Percentiles rank a stretch among this genome's conserved stretches.
These are phyloP conservation scores for Westerdykella ornata DNA, from an alignment of 2,329 filamentous ascomycete species.

Conservation along the genomic window DNA sequence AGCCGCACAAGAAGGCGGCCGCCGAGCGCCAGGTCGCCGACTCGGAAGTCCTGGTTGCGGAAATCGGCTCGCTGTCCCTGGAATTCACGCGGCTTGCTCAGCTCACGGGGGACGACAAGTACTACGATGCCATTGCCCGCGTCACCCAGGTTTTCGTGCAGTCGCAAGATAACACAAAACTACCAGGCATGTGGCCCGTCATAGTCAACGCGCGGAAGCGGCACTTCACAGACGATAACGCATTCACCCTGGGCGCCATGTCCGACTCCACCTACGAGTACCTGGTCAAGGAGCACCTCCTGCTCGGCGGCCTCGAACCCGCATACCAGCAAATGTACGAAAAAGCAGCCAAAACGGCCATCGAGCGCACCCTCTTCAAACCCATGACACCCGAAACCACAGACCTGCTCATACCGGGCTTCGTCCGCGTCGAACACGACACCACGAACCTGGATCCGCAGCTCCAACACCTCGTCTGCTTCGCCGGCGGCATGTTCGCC, in stretches of 20 bases:
- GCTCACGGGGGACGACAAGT: slow-evolving; percentile 41
- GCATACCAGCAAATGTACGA: slow-evolving; percentile 54
- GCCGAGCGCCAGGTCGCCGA: slow-evolving; percentile 38
- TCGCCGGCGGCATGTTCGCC: slow-evolving; percentile 57
- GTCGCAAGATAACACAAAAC: slow-evolving; percentile 39
- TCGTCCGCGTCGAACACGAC: slow-evolving; percentile 32
- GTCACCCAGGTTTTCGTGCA: slow-evolving; percentile 39
- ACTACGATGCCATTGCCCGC: slow-evolving; percentile 42
- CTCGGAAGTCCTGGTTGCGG: slow-evolving; percentile 39
- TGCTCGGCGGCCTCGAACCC: slow-evolving; percentile 42
- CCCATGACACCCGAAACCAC: slow-evolving; percentile 44
- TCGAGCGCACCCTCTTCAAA: slow-evolving; percentile 43
- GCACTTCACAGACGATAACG: slow-evolving; percentile 38
- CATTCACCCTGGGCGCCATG: slow-evolving; percentile 34
- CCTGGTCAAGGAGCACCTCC: slow-evolving; percentile 42
- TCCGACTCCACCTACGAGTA: slow-evolving; percentile 37
- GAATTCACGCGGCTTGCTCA: slow-evolving; percentile 45
- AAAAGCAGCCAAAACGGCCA: slow-evolving; percentile 38
- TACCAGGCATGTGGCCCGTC: slow-evolving; percentile 46
- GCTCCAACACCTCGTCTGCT: slow-evolving; percentile 54
- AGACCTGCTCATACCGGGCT: slow-evolving; percentile 45
- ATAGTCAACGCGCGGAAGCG: slow-evolving; percentile 37
- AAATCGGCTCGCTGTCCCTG: slow-evolving; percentile 44
- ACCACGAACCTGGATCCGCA: slow-evolving; percentile 42
- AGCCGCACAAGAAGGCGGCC: slow-evolving; percentile 34